These are phyloP conservation scores for Chlamydomonas sphaeroides DNA, from an alignment of 139 green algal genomes.

Conservation along the genomic window DNA sequence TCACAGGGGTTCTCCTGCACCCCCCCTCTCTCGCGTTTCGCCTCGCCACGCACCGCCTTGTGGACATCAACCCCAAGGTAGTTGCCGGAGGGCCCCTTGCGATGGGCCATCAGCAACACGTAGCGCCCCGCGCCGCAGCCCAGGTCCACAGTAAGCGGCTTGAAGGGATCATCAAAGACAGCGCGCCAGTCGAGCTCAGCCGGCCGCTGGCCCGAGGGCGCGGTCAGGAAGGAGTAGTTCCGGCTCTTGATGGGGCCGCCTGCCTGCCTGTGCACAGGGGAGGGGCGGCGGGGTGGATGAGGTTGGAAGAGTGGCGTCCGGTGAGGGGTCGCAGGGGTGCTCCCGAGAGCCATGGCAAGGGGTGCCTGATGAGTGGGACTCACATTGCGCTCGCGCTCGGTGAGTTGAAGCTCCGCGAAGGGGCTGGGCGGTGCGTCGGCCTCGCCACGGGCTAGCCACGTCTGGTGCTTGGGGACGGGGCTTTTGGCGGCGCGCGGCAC, in stretches of 20 bases:
- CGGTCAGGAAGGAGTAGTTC: constrained; percentile 30
- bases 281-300: too few species aligned
- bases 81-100: constrained; percentile 48
- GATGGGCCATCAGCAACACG: constrained; percentile 42
- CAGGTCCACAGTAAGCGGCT: constrained; percentile 76
- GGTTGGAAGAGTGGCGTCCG: too few species aligned
- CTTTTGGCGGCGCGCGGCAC: neutral
- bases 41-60: constrained; percentile 1
- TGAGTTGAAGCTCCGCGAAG: constrained; percentile 9
- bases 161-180: constrained; percentile 54
- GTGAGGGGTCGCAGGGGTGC: too few species aligned
- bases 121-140: constrained; percentile 81
- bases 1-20: too few species aligned
- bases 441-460: constrained; percentile 8
- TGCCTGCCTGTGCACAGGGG: too few species aligned
- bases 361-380: too few species aligned
- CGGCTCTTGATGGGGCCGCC: constrained; percentile 3
- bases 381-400: constrained; percentile 5
- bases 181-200: neutral
- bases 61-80: constrained; percentile 76
- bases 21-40: too few species aligned
- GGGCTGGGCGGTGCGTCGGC: constrained; percentile 2
- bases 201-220: neutral
- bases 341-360: too few species aligned
- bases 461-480: constrained; percentile 8